phyloP scores from a whole-genome alignment of 495 filamentous ascomycete genomes.

The Articulospora tetracladia region DNA sequence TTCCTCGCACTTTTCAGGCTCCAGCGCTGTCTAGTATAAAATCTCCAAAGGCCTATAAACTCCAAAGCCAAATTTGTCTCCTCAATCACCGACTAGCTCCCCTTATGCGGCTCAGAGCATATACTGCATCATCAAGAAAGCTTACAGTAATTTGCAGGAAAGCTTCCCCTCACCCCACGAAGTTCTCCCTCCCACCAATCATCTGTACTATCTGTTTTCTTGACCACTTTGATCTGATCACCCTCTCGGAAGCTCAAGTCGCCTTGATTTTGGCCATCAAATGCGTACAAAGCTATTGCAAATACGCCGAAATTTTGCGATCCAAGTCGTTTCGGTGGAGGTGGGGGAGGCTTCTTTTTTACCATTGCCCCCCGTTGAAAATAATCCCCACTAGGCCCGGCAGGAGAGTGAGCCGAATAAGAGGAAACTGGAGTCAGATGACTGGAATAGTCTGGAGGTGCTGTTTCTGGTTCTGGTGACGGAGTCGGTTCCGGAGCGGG shows the following conservation, averaged over 20 bases:
- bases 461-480: slow-evolving; percentile 8
- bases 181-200: slow-evolving; percentile 97
- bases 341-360: slow-evolving; percentile 31
- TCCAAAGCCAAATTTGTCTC: background rate
- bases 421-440: slow-evolving; percentile 20
- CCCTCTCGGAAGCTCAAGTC: slow-evolving; percentile 83
- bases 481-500: slow-evolving; percentile 10
- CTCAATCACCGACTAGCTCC: background rate
- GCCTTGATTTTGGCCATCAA: slow-evolving; percentile 64
- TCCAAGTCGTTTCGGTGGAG: slow-evolving; percentile 28
- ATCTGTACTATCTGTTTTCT: slow-evolving; percentile 80
- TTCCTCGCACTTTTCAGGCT: background rate
- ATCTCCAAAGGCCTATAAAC: background rate
- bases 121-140: slow-evolving; percentile 10
- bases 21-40: background rate
- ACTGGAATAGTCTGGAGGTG: slow-evolving; percentile 14
- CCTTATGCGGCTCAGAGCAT: background rate
- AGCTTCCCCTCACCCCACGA: slow-evolving; percentile 66
- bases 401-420: slow-evolving; percentile 21
- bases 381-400: slow-evolving; percentile 20
- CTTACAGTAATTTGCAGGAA: slow-evolving; percentile 86
- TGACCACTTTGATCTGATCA: slow-evolving; percentile 77
- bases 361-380: slow-evolving; percentile 18
- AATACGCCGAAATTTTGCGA: slow-evolving; percentile 41
- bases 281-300: slow-evolving; percentile 80